Evolutionary conservation across 2,329 filamentous ascomycete genomes (phyloP), one percentile per base, ranked within the genome.

Genomic region (Coniochaeta ligniaria): DNA sequence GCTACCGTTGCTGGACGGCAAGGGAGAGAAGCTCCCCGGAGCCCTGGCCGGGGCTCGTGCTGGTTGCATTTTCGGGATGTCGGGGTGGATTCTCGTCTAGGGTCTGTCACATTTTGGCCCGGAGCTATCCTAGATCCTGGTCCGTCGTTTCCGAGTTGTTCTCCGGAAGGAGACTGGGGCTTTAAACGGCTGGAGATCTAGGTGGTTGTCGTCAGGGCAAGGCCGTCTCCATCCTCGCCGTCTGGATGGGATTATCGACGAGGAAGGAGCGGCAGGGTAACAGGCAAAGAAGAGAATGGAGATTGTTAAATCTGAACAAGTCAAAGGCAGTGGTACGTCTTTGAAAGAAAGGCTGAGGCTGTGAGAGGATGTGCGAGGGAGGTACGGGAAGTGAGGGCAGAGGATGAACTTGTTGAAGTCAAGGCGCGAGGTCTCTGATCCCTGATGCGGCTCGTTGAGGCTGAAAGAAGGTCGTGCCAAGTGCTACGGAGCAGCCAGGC

Each of bases 1-100:
- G 63, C 66, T 65, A n/a, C n/a, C n/a, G n/a, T n/a, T n/a, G 66
- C 64, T 68, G 58, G 69, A 66, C 52, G 80, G 75, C 63, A 84
- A 72, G 62, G 83, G 79, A 62, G 81, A 80, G 74, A 85, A 85
- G 76, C 80, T 83, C 63, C 82, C 81, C 31, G 81, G 80, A 62
- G 77, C 79, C 63, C 80, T 76, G 54, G 76, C 74, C 61, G 75
- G 73, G 75, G 77, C 76, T 67, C 78, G 75, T 66, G 74, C 71
- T 65, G 76, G 76, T 70, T 82, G 80, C 80, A 83, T 83, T 68
- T 70, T 76, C 63, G 61, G 63, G 64, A 67, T 69, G 64, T 66
- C 58, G 59, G 12, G 24, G 47, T 65, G 63, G 65, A 20, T 54
- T 56, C 56, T 45, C 54, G 58, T 61, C 54, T 12, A 36, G 69